These are phyloP conservation scores for Cryomyces minteri DNA, from an alignment of 495 filamentous ascomycete species.

Conservation along the genomic window DNA sequence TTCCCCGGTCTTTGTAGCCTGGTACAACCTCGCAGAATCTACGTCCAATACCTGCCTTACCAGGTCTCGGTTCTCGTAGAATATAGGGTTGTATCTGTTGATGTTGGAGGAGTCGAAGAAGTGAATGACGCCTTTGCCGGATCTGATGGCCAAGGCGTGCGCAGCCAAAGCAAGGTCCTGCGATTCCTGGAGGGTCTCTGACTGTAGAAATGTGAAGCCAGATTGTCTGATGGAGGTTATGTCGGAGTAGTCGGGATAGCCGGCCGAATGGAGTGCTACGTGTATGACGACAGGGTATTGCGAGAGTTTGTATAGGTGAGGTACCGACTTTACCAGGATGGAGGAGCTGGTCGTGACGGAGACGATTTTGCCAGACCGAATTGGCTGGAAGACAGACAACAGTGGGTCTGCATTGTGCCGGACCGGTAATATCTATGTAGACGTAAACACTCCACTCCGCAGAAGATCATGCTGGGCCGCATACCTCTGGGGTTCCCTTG, in stretches of 20 bases:
- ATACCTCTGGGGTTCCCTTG: slow-evolving; percentile 53
- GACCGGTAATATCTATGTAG: slow-evolving; percentile 38
- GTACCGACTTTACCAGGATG: slow-evolving; percentile 69
- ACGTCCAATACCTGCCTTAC: slow-evolving; percentile 42
- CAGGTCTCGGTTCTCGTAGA: slow-evolving; percentile 40
- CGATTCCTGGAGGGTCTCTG: slow-evolving; percentile 79
- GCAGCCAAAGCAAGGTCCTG: slow-evolving; percentile 91
- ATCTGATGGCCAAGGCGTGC: slow-evolving; percentile 78
- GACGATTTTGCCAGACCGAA: slow-evolving; percentile 68
- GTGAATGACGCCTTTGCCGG: slow-evolving; percentile 93
- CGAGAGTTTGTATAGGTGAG: slow-evolving; percentile 88
- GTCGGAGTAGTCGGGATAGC: slow-evolving; percentile 78
- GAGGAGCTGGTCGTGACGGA: slow-evolving; percentile 75
- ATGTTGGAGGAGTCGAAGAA: slow-evolving; percentile 77
- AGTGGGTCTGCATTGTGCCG: slow-evolving; percentile 86
- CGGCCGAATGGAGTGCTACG: slow-evolving; percentile 62
- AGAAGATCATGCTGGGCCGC: slow-evolving; percentile 1
- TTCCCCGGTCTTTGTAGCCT: slow-evolving; percentile 36
- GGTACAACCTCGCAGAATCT: slow-evolving; percentile 43
- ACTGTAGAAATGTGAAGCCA: slow-evolving; percentile 90
- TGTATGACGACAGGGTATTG: slow-evolving; percentile 90
- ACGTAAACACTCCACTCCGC: slow-evolving; percentile 3
- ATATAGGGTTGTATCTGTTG: slow-evolving; percentile 44
- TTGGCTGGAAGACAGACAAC: slow-evolving; percentile 72
- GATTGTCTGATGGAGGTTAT: slow-evolving; percentile 92